Evolutionary conservation across 2,329 filamentous ascomycete species (phyloP).

Genomic region (Aspergillus japonicus): DNA sequence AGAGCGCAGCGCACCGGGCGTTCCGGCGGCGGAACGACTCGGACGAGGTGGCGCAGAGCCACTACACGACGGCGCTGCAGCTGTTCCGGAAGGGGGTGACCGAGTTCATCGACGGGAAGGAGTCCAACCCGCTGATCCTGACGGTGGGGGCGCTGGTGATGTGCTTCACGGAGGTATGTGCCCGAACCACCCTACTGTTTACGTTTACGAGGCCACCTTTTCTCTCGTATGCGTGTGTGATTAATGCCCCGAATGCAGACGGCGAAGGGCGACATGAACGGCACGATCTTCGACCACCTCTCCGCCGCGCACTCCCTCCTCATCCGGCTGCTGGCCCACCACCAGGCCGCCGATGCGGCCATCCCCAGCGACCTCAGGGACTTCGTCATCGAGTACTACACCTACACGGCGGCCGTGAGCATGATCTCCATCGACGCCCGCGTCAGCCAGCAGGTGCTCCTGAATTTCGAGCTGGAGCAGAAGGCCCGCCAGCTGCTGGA

Average conservation of each 20-base stretch:
- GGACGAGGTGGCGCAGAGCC: slow-evolving; percentile 29
- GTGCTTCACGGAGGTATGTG: slow-evolving; percentile 49
- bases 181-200: not conserved
- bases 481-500: slow-evolving; percentile 29
- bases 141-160: slow-evolving; percentile 49
- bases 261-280: slow-evolving; percentile 47
- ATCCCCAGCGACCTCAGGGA: slow-evolving; percentile 42
- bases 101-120: slow-evolving; percentile 32
- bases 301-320: slow-evolving; percentile 47
- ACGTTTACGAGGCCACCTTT: not conserved
- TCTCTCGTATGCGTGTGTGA: too few species aligned
- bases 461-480: slow-evolving; percentile 47
- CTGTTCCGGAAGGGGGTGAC: slow-evolving; percentile 30
- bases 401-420: slow-evolving; percentile 49
- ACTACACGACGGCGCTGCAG: slow-evolving; percentile 32
- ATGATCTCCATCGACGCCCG: slow-evolving; percentile 47
- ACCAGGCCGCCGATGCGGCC: slow-evolving; percentile 24
- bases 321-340: slow-evolving; percentile 35
- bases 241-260: slow-evolving; percentile 27
- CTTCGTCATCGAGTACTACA: slow-evolving; percentile 52
- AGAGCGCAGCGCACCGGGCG: slow-evolving; percentile 36
- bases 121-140: slow-evolving; percentile 39
- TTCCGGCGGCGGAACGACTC: slow-evolving; percentile 31
- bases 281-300: slow-evolving; percentile 49
- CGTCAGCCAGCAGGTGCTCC: slow-evolving; percentile 27